These are phyloP conservation scores for Aspergillus piperis DNA, from an alignment of 2,329 filamentous ascomycete species.

Conservation along the genomic window DNA sequence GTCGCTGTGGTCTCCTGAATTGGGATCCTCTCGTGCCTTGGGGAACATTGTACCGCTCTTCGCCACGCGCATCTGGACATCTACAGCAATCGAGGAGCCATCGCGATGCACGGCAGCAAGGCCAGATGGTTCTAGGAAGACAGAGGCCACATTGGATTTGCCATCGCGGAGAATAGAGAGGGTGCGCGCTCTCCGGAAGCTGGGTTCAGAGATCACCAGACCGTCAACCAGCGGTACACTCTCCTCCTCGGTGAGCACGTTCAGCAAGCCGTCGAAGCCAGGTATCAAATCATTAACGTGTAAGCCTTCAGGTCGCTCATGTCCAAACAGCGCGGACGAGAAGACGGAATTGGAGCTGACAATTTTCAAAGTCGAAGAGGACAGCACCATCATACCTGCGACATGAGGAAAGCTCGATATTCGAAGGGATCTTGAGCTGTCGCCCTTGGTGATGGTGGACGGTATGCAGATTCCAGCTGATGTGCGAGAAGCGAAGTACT, in stretches of 20 bases:
- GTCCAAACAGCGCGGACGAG: constrained; percentile 86
- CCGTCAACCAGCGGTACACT: constrained; percentile 81
- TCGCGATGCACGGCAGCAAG: constrained; percentile 85
- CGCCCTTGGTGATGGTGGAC: constrained; percentile 73
- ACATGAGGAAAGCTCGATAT: constrained; percentile 97
- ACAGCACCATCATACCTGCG: constrained; percentile 90
- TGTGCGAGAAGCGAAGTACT: constrained; percentile 83
- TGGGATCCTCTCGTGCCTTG: constrained; percentile 62
- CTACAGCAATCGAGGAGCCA: constrained; percentile 87
- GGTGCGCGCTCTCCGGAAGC: constrained; percentile 85
- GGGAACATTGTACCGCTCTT: constrained; percentile 74
- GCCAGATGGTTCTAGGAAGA: constrained; percentile 82
- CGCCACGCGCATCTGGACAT: constrained; percentile 94
- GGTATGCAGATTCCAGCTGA: constrained; percentile 78
- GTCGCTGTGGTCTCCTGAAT: constrained; percentile 61
- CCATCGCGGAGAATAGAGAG: constrained; percentile 82
- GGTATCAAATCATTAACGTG: constrained; percentile 80
- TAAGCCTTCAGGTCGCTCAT: constrained; percentile 78
- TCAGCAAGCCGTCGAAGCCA: constrained; percentile 79
- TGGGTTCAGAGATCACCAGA: constrained; percentile 96
- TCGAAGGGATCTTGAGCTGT: constrained; percentile 69
- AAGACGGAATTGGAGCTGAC: constrained; percentile 95
- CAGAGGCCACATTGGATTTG: constrained; percentile 72
- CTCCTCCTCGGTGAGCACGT: constrained; percentile 82
- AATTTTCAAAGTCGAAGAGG: constrained; percentile 74